These are phyloP conservation scores for Pichia cactophila DNA, from an alignment of 1,139 yeast genomes.

Conservation along the genomic window DNA sequence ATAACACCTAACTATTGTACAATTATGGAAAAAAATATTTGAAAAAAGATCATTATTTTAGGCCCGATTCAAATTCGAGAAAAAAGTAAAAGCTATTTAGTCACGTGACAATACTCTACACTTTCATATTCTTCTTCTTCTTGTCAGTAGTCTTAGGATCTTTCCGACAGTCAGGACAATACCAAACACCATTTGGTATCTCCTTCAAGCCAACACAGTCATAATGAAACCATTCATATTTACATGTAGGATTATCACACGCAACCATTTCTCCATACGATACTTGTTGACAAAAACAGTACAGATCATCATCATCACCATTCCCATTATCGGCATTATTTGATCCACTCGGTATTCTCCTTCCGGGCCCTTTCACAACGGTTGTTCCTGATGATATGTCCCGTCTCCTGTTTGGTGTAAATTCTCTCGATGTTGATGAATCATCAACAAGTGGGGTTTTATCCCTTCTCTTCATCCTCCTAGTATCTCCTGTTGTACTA, in stretches of 20 bases:
- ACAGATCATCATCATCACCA: constrained; percentile 48
- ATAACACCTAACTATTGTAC: too few species aligned
- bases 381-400: constrained; percentile 13
- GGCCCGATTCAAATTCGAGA: too few species aligned
- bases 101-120: too few species aligned
- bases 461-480: constrained; percentile 8
- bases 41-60: too few species aligned
- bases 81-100: too few species aligned
- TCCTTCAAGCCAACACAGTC: constrained; percentile 72
- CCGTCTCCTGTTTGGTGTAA: constrained; percentile 9
- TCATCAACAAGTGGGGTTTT: constrained; percentile 11
- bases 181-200: constrained; percentile 59
- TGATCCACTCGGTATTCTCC: constrained; percentile 33
- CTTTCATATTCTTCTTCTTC: constrained; percentile 6
- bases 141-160: constrained; percentile 18
- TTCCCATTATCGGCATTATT: constrained; percentile 2
- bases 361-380: constrained; percentile 9
- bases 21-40: not conserved
- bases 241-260: constrained; percentile 77
- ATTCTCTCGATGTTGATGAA: not conserved
- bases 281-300: constrained; percentile 79
- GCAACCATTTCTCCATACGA: constrained; percentile 92
- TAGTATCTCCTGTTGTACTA: constrained; percentile 7
- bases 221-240: constrained; percentile 78
- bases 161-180: constrained; percentile 49